A percentile compares a stretch with the other conserved stretches of the same genome.
phyloP scores from a whole-genome alignment of 164 flowering plant genomes.

The Liriodendron chinense region DNA sequence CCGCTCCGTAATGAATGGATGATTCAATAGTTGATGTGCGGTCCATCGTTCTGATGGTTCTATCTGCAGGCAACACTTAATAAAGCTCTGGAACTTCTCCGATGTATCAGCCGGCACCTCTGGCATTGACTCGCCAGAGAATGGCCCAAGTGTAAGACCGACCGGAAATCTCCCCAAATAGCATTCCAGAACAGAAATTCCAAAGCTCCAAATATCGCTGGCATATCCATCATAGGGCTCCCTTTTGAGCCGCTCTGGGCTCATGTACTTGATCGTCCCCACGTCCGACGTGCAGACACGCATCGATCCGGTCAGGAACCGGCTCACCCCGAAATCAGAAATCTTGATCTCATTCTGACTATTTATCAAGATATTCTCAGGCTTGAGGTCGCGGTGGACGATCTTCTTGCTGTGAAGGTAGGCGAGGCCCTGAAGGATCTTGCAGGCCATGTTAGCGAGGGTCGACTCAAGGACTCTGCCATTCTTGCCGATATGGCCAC shows the following conservation, averaged over 20 bases:
- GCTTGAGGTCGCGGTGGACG: conserved; percentile 62
- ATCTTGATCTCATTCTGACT: conserved; percentile 45
- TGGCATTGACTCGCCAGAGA: conserved; percentile 38
- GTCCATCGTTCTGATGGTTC: conserved; percentile 49
- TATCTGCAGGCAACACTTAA: too few relatives aligned
- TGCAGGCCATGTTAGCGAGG: conserved; percentile 16
- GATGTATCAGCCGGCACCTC: conserved; percentile 41
- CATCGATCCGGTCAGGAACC: conserved; percentile 12
- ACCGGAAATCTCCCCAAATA: conserved; percentile 36
- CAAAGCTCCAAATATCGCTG: too few relatives aligned
- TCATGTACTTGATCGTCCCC: conserved; percentile 67
- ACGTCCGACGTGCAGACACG: background rate
- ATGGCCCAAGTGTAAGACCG: conserved; percentile 44
- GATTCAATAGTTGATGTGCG: conserved; percentile 46
- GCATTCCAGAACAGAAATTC: too few relatives aligned
- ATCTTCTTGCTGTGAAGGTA: conserved; percentile 48
- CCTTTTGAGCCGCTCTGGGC: too few relatives aligned
- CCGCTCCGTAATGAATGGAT: conserved; percentile 42
- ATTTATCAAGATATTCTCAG: conserved; percentile 52
- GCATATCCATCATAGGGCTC: too few relatives aligned
- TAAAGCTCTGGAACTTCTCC: conserved; percentile 39
- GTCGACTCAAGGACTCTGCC: conserved; percentile 25
- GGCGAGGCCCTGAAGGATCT: conserved; percentile 40
- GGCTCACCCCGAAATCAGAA: conserved; percentile 58
- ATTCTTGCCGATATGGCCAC: too few relatives aligned